Evolutionary conservation across 139 green algal genomes (phyloP).

Genomic region (Chlorella vulgaris): DNA sequence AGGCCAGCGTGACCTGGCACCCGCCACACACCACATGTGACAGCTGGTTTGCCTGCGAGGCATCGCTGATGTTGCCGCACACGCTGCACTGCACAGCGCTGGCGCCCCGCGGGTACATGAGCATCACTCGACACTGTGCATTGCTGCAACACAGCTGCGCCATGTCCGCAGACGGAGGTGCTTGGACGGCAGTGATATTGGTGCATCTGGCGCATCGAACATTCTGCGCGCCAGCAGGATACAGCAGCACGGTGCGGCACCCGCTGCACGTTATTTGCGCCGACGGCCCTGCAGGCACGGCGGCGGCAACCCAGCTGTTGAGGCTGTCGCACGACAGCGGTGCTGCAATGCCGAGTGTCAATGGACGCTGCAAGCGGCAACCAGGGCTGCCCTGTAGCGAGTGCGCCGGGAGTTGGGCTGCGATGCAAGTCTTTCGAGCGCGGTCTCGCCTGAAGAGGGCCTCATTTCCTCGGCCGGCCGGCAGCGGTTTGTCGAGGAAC

Average conservation of each 20-base stretch:
- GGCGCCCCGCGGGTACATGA: slow-evolving; percentile 91
- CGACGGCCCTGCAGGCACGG: too few species aligned
- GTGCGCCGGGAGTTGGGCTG: too few species aligned
- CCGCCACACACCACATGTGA: slow-evolving; percentile 87
- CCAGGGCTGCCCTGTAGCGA: too few species aligned
- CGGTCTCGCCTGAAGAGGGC: too few species aligned
- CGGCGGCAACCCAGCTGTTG: too few species aligned
- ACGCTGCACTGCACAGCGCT: slow-evolving; percentile 89
- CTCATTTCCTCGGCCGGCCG: too few species aligned
- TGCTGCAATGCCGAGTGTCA: too few species aligned
- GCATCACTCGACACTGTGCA: slow-evolving; percentile 75
- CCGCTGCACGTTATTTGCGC: too few species aligned
- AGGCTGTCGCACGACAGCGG: too few species aligned
- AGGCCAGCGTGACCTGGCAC: slow-evolving; percentile 91
- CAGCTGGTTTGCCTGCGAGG: slow-evolving; percentile 69
- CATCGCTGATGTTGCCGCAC: slow-evolving; percentile 84
- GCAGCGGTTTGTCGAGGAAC: too few species aligned
- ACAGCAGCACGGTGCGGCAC: background rate
- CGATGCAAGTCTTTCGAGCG: too few species aligned
- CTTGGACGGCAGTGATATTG: slow-evolving; percentile 2
- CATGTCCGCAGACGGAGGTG: slow-evolving; percentile 52
- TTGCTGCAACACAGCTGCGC: slow-evolving; percentile 91
- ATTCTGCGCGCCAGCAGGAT: background rate
- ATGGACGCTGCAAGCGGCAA: background rate
- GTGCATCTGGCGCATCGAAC: background rate